Conservation (phyloP, 805 yeast species). For the Vanderwaltozyma polyspora region DNA sequence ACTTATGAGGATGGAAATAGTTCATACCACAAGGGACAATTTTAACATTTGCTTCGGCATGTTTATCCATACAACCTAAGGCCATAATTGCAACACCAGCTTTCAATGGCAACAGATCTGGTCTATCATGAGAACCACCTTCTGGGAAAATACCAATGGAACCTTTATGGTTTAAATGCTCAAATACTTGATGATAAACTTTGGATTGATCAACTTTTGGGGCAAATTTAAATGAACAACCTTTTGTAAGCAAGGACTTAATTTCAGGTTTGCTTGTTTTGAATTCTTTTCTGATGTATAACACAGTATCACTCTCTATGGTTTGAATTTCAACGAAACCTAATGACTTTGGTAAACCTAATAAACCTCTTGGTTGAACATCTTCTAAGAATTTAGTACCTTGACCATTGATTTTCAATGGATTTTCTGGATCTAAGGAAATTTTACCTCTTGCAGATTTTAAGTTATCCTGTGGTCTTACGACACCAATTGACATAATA, state of each 20-base stretch:
- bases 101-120: slow-evolving; percentile 80
- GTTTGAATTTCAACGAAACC: slow-evolving; percentile 66
- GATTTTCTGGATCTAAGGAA: slow-evolving; percentile 36
- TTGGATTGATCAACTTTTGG: slow-evolving; percentile 74
- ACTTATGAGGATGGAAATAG: slow-evolving; percentile 90
- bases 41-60: slow-evolving; percentile 65
- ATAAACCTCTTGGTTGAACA: slow-evolving; percentile 51
- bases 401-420: slow-evolving; percentile 44
- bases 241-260: slow-evolving; percentile 34
- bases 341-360: slow-evolving; percentile 65
- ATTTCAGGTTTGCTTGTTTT: slow-evolving; percentile 35
- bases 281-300: slow-evolving; percentile 61
- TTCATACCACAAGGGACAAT: slow-evolving; percentile 97
- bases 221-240: slow-evolving; percentile 59
- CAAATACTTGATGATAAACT: slow-evolving; percentile 77
- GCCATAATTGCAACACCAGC: slow-evolving; percentile 99
- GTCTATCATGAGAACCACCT: slow-evolving; percentile 95
- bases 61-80: slow-evolving; percentile 75
- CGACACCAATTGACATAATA: slow-evolving; percentile 81
- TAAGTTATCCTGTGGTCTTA: slow-evolving; percentile 82
- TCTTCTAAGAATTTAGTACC: slow-evolving; percentile 55
- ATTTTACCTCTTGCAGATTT: slow-evolving; percentile 57
- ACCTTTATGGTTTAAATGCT: slow-evolving; percentile 67
- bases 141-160: slow-evolving; percentile 93
- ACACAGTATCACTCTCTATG: slow-evolving; percentile 60